phyloP scores from a whole-genome alignment of 192 early-diverging fungal species.

The Coemansia sp. region DNA sequence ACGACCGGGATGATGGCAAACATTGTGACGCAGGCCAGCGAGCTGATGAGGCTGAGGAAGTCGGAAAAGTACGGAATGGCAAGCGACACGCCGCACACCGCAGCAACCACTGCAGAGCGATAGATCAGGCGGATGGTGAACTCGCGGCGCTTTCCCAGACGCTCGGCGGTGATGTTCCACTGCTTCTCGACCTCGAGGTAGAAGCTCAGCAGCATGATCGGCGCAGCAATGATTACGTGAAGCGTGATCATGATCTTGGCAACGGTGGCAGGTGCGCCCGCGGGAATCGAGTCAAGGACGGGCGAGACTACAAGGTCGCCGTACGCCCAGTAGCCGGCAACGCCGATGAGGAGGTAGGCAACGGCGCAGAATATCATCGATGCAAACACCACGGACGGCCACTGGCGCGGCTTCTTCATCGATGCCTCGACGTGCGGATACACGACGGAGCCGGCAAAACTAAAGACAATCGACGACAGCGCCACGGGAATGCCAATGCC shows the following conservation, averaged over 20 bases:
- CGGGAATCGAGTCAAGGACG: conserved; percentile 65
- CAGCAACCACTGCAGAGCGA: conserved; percentile 57
- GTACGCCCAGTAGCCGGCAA: conserved; percentile 72
- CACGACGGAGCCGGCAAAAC: conserved; percentile 74
- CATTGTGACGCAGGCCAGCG: conserved; percentile 67
- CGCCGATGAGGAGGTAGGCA: conserved; percentile 67
- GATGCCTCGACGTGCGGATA: conserved; percentile 77
- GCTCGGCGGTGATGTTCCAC: conserved; percentile 51
- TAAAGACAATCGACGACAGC: conserved; percentile 70
- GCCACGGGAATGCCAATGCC: conserved; percentile 60
- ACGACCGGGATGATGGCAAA: conserved; percentile 74
- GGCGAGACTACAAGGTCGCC: conserved; percentile 64
- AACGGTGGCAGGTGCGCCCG: conserved; percentile 59
- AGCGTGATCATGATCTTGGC: conserved; percentile 71
- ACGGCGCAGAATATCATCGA: conserved; percentile 61
- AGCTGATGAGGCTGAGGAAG: conserved; percentile 72
- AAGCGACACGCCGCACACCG: conserved; percentile 61
- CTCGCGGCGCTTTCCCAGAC: conserved; percentile 51
- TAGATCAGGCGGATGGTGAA: conserved; percentile 56
- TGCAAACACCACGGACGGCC: conserved; percentile 60
- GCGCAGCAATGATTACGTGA: conserved; percentile 77
- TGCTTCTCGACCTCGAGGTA: conserved; percentile 65
- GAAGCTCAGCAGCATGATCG: conserved; percentile 72
- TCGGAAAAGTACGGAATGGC: conserved; percentile 78
- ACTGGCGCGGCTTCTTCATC: conserved; percentile 71